Conservation (phyloP, 306 rosid species). For the Vicia faba region DNA sequence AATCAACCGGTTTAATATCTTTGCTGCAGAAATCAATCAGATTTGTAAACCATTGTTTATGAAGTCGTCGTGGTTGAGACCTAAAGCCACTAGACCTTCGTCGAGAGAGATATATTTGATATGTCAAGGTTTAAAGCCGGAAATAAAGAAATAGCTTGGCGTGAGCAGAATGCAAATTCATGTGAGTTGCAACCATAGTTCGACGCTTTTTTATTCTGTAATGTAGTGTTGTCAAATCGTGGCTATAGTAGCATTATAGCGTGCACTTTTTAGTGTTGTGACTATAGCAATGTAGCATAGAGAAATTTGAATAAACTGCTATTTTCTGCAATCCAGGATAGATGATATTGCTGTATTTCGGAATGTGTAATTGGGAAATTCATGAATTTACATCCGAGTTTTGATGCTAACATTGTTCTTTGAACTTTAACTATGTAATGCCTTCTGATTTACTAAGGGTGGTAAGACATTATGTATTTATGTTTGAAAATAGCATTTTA, state of each 20-base stretch:
- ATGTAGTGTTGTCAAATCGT: not conserved
- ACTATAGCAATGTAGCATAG: not conserved
- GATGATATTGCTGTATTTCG: not conserved
- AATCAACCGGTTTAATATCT: conserved; percentile 1
- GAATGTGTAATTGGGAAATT: conserved; percentile 5
- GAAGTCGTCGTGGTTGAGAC: conserved; percentile 84
- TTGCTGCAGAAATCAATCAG: conserved; percentile 59
- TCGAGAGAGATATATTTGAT: conserved; percentile 93
- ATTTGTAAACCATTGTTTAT: conserved; percentile 78
- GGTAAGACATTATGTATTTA: not conserved
- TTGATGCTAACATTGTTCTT: conserved; percentile 4
- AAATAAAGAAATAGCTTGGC: conserved; percentile 36
- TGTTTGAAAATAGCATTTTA: not conserved
- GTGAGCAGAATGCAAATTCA: conserved; percentile 25
- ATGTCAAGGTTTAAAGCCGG: conserved; percentile 67
- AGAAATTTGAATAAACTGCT: not conserved
- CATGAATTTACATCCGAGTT: not conserved
- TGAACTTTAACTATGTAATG: not conserved
- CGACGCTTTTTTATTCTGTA: not conserved
- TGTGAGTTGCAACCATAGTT: conserved; percentile 14
- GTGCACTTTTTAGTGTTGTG: not conserved
- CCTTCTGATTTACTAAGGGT: not conserved
- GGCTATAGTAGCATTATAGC: not conserved
- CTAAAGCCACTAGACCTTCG: conserved; percentile 90
- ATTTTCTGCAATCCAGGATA: not conserved